These are phyloP conservation scores for Decorospora gaudefroyi DNA, from an alignment of 2,329 filamentous ascomycete genomes.

Conservation along the genomic window DNA sequence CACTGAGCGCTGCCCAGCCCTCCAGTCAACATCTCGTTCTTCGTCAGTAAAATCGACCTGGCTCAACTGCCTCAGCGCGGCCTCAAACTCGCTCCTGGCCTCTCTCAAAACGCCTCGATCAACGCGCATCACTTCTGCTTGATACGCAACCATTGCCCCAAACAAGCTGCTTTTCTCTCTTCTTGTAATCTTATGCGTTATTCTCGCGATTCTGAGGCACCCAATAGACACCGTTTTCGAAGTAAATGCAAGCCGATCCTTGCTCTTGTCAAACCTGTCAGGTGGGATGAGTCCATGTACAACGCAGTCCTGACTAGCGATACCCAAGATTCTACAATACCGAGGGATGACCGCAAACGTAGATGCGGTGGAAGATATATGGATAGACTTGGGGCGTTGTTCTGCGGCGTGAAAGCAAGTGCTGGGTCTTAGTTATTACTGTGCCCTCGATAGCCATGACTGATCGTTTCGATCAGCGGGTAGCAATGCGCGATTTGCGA, in stretches of 20 bases:
- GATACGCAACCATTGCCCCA: conserved; percentile 1
- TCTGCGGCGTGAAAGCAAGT: background rate
- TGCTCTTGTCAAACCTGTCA: background rate
- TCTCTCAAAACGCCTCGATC: background rate
- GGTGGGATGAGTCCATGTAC: conserved; percentile 12
- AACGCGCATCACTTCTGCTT: conserved; percentile 3
- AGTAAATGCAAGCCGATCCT: conserved; percentile 5
- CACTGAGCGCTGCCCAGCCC: background rate
- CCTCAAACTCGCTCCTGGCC: conserved; percentile 3
- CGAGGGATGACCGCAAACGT: conserved; percentile 24
- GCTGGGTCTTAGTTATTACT: conserved; percentile 1
- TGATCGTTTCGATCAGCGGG: background rate
- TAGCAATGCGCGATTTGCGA: background rate
- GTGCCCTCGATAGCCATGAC: conserved; percentile 5
- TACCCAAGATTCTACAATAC: conserved; percentile 18
- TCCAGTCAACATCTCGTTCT: background rate
- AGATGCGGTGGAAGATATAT: conserved; percentile 22
- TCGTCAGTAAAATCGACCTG: background rate
- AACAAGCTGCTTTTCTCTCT: background rate
- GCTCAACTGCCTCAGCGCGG: conserved; percentile 3
- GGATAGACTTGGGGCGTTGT: conserved; percentile 5
- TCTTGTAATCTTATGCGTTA: background rate
- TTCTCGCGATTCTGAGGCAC: conserved; percentile 6
- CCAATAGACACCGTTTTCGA: conserved; percentile 14
- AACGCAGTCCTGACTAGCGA: background rate